Base-by-base conservation (phyloP, 352 stramenopile genomes). In the Globisporangium alternatum region DNA sequence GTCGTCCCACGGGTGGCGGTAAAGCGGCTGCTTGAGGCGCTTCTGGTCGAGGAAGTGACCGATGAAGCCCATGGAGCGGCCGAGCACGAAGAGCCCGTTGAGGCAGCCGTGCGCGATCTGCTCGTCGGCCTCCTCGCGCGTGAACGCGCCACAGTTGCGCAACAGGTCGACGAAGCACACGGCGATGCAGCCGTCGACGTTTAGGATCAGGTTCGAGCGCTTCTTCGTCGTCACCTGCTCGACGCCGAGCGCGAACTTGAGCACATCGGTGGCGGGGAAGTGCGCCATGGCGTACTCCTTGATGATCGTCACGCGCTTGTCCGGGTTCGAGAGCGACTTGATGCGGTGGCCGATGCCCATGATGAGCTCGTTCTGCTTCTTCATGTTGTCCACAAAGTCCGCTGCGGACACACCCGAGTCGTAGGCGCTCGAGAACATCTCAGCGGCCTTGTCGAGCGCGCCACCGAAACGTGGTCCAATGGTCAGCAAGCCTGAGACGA, bases 21-120 rank as follows among this genome's bases (percentile, higher is more conserved):
- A 99, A n/a, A 99, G 80, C 54, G 92, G 92, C 79, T 98, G 96
- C 81, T 98, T 98, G 55, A 99, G 86, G 45, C 96, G 86, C 84
- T 98, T 98, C 77, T 99, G 96, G 83, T 99, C 96, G 48, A 99
- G 77, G 76, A 96, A 98, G 80, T 99, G 96, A 17, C 96, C 95
- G 66, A 97, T 97, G 75, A 97, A 97, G 64, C 88, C 90, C 62
- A 97, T 96, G 69, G 80, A 91, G 45, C 85, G 81, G 52, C 85
- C 86, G 10, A 93, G 75, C 69, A 95, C 86, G 63, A 96, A 96
- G 33, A 99, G 78, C 6, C 95, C 96, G 82, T 99, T 99, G 47
- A 99, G 83, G 71, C 94, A 98, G 49, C 96, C 95, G 76, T 98
- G 94, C 58, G 85, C 84, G 64, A 99, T 97, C 66, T 98, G 86